Percentiles rank a stretch among this genome's conserved stretches.
Evolutionary conservation across 2,329 filamentous ascomycete species (phyloP).

Genomic region (Emergomyces orientalis): DNA sequence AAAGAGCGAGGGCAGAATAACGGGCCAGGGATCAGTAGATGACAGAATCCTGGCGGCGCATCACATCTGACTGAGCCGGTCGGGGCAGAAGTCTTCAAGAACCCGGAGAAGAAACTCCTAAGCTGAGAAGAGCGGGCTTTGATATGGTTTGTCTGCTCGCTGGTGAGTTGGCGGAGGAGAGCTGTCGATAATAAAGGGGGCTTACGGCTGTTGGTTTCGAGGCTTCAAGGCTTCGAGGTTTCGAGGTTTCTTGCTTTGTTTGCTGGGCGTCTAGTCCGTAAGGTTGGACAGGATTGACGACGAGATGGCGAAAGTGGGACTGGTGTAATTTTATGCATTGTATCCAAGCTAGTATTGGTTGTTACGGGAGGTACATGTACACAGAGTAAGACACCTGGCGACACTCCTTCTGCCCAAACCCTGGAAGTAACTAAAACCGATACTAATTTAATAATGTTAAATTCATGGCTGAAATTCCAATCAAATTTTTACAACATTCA

Average conservation of each 20-base stretch:
- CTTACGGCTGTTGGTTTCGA: no score
- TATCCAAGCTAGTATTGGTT: not conserved
- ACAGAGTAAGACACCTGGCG: no score
- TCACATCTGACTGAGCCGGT: not conserved
- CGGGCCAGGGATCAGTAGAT: not conserved
- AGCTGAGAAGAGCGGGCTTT: no score
- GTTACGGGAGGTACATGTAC: not conserved
- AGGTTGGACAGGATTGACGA: not conserved
- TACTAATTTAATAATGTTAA: no score
- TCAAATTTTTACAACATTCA: no score
- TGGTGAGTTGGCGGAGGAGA: not conserved
- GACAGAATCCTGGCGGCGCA: not conserved
- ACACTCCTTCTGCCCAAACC: no score
- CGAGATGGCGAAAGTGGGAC: not conserved
- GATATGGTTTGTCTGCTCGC: not conserved
- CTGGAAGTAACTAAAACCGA: no score
- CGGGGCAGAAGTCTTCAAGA: no score
- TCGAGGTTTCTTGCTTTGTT: not conserved
- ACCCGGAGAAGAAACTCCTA: not conserved
- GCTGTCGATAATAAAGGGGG: not conserved
- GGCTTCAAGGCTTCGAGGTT: no score
- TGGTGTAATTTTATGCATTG: not conserved
- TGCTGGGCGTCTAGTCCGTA: no score
- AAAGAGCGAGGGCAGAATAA: no score
- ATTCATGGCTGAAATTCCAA: no score